phyloP scores from a whole-genome alignment of 208 protist genomes.

The Crithidia bombi region DNA sequence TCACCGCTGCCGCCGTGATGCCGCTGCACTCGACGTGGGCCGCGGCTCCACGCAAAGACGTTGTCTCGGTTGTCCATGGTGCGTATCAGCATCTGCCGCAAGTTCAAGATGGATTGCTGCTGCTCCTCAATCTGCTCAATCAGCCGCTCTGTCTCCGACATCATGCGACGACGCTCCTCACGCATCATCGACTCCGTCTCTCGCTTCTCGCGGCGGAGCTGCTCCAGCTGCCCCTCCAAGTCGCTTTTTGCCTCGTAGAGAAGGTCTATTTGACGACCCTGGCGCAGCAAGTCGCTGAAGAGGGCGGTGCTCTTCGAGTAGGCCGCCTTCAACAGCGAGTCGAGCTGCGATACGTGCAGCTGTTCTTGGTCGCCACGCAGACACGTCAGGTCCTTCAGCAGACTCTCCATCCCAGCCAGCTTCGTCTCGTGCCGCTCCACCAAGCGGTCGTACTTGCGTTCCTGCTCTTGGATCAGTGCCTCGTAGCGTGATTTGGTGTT shows the following conservation, averaged over 20 bases:
- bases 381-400: conserved; percentile 75
- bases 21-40: conserved; percentile 24
- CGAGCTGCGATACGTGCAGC: conserved; percentile 81
- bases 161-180: conserved; percentile 71
- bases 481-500: conserved; percentile 62
- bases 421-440: conserved; percentile 70
- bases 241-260: conserved; percentile 66
- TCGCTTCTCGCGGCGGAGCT: conserved; percentile 61
- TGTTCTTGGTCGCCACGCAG: conserved; percentile 61
- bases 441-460: conserved; percentile 55
- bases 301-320: conserved; percentile 88
- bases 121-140: conserved; percentile 82
- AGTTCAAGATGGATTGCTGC: conserved; percentile 81
- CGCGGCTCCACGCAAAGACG: conserved; percentile 24
- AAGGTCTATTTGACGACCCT: conserved; percentile 73
- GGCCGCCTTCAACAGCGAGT: conserved; percentile 79
- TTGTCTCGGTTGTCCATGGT: conserved; percentile 52
- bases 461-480: conserved; percentile 57
- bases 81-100: conserved; percentile 84
- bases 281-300: conserved; percentile 83
- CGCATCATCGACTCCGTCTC: conserved; percentile 62
- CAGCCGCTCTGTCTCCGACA: conserved; percentile 69
- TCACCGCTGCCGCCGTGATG: neutral
- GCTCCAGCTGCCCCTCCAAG: conserved; percentile 71
- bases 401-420: conserved; percentile 70